These are phyloP conservation scores for Stephanodiscus triporus DNA, from an alignment of 108 stramenopile genomes.

Conservation along the genomic window DNA sequence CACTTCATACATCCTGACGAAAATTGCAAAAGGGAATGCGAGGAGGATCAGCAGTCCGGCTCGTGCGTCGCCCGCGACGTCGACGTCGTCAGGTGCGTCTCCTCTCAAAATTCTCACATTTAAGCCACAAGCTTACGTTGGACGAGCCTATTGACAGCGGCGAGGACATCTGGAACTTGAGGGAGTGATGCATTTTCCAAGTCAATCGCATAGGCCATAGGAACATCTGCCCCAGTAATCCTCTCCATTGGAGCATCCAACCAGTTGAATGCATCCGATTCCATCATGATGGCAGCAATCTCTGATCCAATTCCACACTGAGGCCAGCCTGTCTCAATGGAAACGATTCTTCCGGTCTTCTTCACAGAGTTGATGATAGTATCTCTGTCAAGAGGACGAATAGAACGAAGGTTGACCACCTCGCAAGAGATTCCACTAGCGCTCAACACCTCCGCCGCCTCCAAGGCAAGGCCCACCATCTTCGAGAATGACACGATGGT, in stretches of 20 bases:
- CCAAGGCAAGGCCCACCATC: conserved; percentile 89
- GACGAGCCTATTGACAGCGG: conserved; percentile 87
- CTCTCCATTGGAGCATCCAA: conserved; percentile 99
- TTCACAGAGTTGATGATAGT: conserved; percentile 93
- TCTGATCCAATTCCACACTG: conserved; percentile 98
- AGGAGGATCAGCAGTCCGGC: too few species aligned
- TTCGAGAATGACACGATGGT: conserved; percentile 95
- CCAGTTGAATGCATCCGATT: conserved; percentile 98
- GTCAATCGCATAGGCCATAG: conserved; percentile 98
- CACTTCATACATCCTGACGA: neutral
- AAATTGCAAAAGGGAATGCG: neutral
- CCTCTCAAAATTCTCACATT: conserved; percentile 4
- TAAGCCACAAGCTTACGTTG: conserved; percentile 83
- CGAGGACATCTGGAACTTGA: conserved; percentile 89
- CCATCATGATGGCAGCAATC: conserved; percentile 95
- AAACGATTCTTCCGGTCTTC: conserved; percentile 95
- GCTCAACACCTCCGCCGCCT: conserved; percentile 90
- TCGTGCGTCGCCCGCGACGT: too few species aligned
- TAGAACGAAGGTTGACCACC: conserved; percentile 95
- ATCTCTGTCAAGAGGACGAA: conserved; percentile 96
- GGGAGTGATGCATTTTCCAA: conserved; percentile 95
- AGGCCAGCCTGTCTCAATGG: conserved; percentile 98
- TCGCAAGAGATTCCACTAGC: conserved; percentile 86
- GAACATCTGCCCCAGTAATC: conserved; percentile 98
- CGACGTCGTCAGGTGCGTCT: too few species aligned